Percentiles rank a stretch among this genome's conserved stretches.
Conservation (phyloP, 441 rosid species). For the Adansonia gregorii region DNA sequence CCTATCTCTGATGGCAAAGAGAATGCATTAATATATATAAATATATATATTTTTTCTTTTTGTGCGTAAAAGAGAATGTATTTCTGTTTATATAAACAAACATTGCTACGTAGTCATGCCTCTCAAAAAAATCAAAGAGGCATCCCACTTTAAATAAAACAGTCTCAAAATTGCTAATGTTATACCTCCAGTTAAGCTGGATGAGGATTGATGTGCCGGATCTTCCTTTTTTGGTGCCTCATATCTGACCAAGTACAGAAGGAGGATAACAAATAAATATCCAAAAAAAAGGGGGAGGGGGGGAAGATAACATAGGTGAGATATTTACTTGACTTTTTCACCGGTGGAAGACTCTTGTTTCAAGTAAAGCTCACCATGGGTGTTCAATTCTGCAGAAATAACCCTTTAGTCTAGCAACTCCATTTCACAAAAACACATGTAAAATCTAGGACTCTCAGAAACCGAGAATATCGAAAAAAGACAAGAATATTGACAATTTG, state of each 20-base stretch:
- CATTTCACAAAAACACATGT: background rate
- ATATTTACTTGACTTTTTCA: slow-evolving; percentile 59
- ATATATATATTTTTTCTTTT: background rate
- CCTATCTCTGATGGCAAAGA: slow-evolving; percentile 34
- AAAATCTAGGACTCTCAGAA: background rate
- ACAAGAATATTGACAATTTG: background rate
- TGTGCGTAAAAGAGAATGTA: slow-evolving; percentile 18
- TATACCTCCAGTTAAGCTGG: slow-evolving; percentile 53
- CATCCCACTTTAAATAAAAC: slow-evolving; percentile 14
- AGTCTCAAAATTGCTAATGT: slow-evolving; percentile 18
- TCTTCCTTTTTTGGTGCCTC: slow-evolving; percentile 53
- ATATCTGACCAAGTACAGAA: slow-evolving; percentile 45
- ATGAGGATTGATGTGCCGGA: slow-evolving; percentile 47
- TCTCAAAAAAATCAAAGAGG: slow-evolving; percentile 17
- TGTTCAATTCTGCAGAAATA: slow-evolving; percentile 49
- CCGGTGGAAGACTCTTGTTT: slow-evolving; percentile 57
- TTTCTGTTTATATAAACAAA: slow-evolving; percentile 17
- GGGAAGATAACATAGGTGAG: slow-evolving; percentile 18
- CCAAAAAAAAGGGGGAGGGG: slow-evolving; percentile 15
- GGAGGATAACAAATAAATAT: slow-evolving; percentile 20
- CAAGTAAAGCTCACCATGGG: slow-evolving; percentile 45
- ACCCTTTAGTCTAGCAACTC: slow-evolving; percentile 16
- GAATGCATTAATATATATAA: slow-evolving; percentile 9
- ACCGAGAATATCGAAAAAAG: background rate
- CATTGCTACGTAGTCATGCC: background rate